Evolutionary conservation across 2,329 filamentous ascomycete genomes (phyloP), one percentile per base, ranked within the genome.

Genomic region (Dryadomyces quercus-mongolicae): DNA sequence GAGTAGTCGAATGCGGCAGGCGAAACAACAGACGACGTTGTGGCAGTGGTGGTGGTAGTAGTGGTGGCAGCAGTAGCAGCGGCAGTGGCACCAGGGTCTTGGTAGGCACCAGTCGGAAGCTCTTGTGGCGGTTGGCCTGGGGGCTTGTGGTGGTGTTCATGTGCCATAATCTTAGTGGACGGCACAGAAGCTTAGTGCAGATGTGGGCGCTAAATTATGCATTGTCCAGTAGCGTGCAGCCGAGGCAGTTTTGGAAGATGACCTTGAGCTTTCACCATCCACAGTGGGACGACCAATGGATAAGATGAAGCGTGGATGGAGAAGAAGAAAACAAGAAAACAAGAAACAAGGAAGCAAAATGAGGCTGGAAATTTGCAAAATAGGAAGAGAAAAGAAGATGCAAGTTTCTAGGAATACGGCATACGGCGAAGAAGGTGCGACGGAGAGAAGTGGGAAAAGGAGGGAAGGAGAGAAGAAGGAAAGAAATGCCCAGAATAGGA

Each of bases 141-240:
- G 36, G 38, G 40, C 15, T 44, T 40, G 42, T 15, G 43, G 25
- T 31, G n/a, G n/a, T 38, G 21, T 16, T 38, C 42, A 16, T 46
- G 51, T 12, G 44, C 51, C 51, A 53, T 52, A 22, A 16, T 51
- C 13, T 51, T 51, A 51, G 49, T 51, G 49, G 49, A 48, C 15
- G 38, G 42, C 13, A 34, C 52, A 31, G 44, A 8, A 34, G 46
- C 6, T 50, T 42, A 21, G 49, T 50, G 49, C 36, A 25, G 20
- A 21, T 1, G 21, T 51, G 6, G 40, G 9, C 36, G 49, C 49
- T 49, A 49, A 5, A n/a, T 21, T 20, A 38, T 38, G 47, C 44
- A 46, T 46, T 21, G 44, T 44, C 42, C 42, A 18, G 20, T 44
- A 18, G 42, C 15, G 42, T 44, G 42, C 42, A 18, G 25, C 25